Conservation (phyloP, 768 basidiomycete genomes). For the Nidularia pulvinata region DNA sequence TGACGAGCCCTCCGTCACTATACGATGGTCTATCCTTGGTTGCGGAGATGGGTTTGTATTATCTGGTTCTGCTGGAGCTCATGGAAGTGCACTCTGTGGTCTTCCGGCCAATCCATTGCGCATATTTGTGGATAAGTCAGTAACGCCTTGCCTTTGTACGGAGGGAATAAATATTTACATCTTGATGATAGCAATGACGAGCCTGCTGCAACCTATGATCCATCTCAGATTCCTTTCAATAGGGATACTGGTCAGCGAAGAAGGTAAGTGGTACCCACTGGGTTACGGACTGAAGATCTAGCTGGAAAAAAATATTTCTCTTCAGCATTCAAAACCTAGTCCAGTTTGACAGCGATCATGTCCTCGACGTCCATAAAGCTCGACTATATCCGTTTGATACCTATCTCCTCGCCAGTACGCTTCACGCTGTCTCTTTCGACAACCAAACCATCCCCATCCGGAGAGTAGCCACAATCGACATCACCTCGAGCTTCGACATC, state of each 20-base stretch:
- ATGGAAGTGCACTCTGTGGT: conserved; percentile 44
- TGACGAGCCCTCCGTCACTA: conserved; percentile 54
- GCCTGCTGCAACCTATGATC: conserved; percentile 43
- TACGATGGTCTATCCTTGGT: conserved; percentile 55
- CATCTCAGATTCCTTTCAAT: conserved; percentile 40
- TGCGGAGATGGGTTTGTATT: conserved; percentile 47
- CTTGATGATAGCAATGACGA: conserved; percentile 20
- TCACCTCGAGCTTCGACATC: conserved; percentile 47
- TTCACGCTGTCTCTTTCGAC: conserved; percentile 33
- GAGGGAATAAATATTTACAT: too few species aligned
- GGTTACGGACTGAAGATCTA: background rate
- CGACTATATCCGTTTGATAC: conserved; percentile 59
- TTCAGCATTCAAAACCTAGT: conserved; percentile 51
- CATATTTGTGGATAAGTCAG: conserved; percentile 52
- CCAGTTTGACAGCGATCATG: conserved; percentile 57
- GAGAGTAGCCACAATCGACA: conserved; percentile 37
- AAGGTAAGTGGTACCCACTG: conserved; percentile 25
- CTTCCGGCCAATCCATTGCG: conserved; percentile 38
- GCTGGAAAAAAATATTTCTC: background rate
- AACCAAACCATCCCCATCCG: conserved; percentile 39
- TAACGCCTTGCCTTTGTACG: background rate
- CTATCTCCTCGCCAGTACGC: conserved; percentile 45
- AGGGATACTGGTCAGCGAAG: conserved; percentile 35
- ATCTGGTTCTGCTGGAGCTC: conserved; percentile 41
- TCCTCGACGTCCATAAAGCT: conserved; percentile 53